These are phyloP conservation scores for Arctium minus DNA, from an alignment of 129 eudicot species.

Conservation along the genomic window DNA sequence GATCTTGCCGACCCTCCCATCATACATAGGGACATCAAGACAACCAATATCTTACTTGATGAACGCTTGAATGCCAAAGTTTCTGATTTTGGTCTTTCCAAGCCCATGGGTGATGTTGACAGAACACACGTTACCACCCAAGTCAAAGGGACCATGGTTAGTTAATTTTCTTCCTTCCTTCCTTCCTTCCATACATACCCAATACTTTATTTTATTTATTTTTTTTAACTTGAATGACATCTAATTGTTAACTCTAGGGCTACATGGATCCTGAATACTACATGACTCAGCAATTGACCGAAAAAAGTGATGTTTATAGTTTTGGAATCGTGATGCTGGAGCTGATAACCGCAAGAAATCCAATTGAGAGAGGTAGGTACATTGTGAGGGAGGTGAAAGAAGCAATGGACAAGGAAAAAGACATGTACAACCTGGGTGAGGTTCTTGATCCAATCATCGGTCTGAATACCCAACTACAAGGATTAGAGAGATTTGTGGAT, in stretches of 20 bases:
- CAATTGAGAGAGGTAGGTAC: conserved; percentile 72
- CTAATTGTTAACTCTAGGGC: conserved; percentile 32
- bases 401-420: conserved; percentile 50
- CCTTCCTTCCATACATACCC: not conserved
- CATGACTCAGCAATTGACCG: conserved; percentile 62
- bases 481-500: conserved; percentile 62
- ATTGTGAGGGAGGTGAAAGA: conserved; percentile 68
- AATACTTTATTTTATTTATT: too few relatives aligned
- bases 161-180: conserved; percentile 26
- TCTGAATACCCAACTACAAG: conserved; percentile 30
- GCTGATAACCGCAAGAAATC: conserved; percentile 61
- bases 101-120: conserved; percentile 45
- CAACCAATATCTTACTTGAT: conserved; percentile 78
- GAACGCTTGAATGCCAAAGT: conserved; percentile 77
- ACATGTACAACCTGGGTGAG: conserved; percentile 43
- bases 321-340: conserved; percentile 73
- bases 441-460: conserved; percentile 65
- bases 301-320: conserved; percentile 80
- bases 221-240: not conserved
- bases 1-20: conserved; percentile 94
- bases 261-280: conserved; percentile 80
- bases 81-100: conserved; percentile 89
- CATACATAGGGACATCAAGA: conserved; percentile 84
- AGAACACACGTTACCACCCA: conserved; percentile 81
- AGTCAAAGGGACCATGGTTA: conserved; percentile 98